A percentile compares a stretch with the other conserved stretches of the same genome.
These are phyloP conservation scores for Tylopilus sp. DNA, from an alignment of 768 basidiomycete species.

Conservation along the genomic window DNA sequence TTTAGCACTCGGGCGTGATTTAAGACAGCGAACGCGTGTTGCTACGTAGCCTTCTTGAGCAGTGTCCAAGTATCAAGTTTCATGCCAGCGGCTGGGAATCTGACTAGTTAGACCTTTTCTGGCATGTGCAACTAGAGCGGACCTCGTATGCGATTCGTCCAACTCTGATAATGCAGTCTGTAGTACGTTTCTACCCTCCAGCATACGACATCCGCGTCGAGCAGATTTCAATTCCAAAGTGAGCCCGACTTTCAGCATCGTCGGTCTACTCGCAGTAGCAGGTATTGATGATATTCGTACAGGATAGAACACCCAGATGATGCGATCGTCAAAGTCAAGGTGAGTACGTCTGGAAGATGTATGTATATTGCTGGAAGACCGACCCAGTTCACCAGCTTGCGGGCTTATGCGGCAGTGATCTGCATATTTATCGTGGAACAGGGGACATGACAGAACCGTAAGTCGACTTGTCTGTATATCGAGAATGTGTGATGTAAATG, in stretches of 20 bases:
- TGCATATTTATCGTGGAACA: conserved; percentile 72
- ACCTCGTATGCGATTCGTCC: not conserved
- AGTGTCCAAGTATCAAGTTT: too few relatives aligned
- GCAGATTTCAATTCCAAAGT: conserved; percentile 51
- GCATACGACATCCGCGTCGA: conserved; percentile 72
- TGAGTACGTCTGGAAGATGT: conserved; percentile 24
- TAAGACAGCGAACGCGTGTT: too few relatives aligned
- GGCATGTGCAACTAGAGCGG: not conserved
- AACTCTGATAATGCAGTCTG: conserved; percentile 18
- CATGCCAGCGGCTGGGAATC: not conserved
- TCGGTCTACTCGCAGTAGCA: too few relatives aligned
- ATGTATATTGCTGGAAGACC: not conserved
- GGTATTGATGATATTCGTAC: not conserved
- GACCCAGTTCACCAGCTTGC: conserved; percentile 42
- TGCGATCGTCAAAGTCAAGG: conserved; percentile 73
- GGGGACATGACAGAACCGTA: conserved; percentile 51
- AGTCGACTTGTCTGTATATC: conserved; percentile 17
- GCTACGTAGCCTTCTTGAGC: too few relatives aligned
- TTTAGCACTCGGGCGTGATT: too few relatives aligned
- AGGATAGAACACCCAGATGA: conserved; percentile 75
- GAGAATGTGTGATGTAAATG: not conserved
- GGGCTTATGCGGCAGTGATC: conserved; percentile 71
- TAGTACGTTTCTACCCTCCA: conserved; percentile 62
- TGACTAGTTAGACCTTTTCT: not conserved
- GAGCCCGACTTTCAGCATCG: conserved; percentile 22